A percentile compares a stretch with the other conserved stretches of the same genome.
Conservation (phyloP, 83 land plant genomes). For the Diphasiastrum complanatum region DNA sequence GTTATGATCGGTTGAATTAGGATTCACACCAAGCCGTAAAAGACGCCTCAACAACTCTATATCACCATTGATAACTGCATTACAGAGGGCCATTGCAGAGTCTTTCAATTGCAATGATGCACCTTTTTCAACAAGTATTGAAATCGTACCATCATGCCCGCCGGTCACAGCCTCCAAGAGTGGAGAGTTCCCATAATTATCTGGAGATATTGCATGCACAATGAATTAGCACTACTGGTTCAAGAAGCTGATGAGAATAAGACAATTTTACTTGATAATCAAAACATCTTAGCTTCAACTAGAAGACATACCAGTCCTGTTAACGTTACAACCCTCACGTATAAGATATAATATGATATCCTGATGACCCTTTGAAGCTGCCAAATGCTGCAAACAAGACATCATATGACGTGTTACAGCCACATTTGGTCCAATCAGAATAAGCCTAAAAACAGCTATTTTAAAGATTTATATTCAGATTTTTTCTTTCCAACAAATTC, state of each 20-base stretch:
- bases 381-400: conserved; percentile 40
- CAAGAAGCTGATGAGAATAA: too few species aligned
- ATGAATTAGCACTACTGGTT: too few species aligned
- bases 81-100: conserved; percentile 55
- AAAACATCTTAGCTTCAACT: too few species aligned
- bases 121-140: conserved; percentile 55
- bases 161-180: conserved; percentile 68
- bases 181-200: conserved; percentile 78
- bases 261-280: too few species aligned
- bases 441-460: too few species aligned
- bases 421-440: too few species aligned
- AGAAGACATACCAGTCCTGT: conserved; percentile 21
- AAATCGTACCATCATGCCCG: conserved; percentile 62
- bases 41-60: conserved; percentile 56
- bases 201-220: conserved; percentile 21
- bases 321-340: conserved; percentile 22
- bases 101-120: conserved; percentile 38
- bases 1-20: conserved; percentile 71
- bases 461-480: too few species aligned
- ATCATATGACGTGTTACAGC: too few species aligned
- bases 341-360: conserved; percentile 24
- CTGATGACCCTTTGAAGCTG: conserved; percentile 27
- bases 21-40: conserved; percentile 58
- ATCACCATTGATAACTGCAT: conserved; percentile 61
- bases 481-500: too few species aligned